Base-by-base conservation (phyloP, 163 green algal species). In the Chloroidium sp. region DNA sequence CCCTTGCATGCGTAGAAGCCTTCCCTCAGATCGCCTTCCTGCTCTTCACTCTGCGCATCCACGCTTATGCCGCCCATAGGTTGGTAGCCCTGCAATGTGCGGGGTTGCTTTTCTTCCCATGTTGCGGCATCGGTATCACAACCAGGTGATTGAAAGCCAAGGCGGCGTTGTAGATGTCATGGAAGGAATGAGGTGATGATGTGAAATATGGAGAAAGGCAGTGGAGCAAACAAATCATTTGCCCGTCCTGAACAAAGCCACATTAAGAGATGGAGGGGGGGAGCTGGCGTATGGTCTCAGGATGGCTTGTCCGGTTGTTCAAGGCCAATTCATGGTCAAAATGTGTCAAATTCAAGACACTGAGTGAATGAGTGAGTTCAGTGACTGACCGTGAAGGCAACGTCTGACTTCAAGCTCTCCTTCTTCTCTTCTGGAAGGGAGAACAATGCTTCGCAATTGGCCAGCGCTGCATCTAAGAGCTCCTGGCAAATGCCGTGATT, bases 1-100 rank as follows among this genome's bases (percentile, higher is more conserved):
- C 64, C 64, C 64, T 72, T 72, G 64, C 64, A 72, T n/a, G 64
- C 64, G 64, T 72, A 72, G 64, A 72, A 72, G 64, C 64, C 64
- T 10, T 72, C 64, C 64, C 64, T 72, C 64, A 6, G 64, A 10
- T 36, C 36, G 36, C 36, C 36, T 36, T 72, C 64, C 64, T 72
- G 64, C 6, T n/a, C 64, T 72, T 72, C 64, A 10, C 64, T 72
- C 64, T 72, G 64, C 64, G 64, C 6, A 10, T 72, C 64, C 64
- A 72, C 64, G 64, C 64, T 72, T 6, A 72, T 72, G 64, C 64
- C 64, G 6, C 64, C 64, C 6, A 72, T n/a, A n/a, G 64, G 64
- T 10, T 72, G 64, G 64, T 72, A 72, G 6, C 64, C 64, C 64
- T 72, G 64, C 64, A 10, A 10, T 6, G 8, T 72, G 64, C 64